Percentiles rank a stretch among this genome's conserved stretches.
Conservation (phyloP, 202 grass and related monocot genomes). For the Setaria italica region DNA sequence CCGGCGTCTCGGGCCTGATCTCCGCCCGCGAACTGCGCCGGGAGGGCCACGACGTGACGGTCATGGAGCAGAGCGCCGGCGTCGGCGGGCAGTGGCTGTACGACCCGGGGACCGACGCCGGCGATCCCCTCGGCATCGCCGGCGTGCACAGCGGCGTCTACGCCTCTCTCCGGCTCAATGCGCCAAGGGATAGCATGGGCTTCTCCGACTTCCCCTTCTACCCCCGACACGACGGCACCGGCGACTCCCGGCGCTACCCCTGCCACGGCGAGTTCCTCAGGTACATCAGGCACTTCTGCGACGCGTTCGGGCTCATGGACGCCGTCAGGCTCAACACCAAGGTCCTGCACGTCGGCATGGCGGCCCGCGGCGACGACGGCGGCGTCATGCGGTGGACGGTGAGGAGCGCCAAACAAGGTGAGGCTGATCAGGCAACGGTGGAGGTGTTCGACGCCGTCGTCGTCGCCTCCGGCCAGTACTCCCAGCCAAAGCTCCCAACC, state of each 20-base stretch:
- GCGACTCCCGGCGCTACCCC: constrained; percentile 28
- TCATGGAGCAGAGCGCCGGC: constrained; percentile 43
- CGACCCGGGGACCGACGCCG: constrained; percentile 15
- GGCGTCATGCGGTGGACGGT: neutral
- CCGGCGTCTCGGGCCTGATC: constrained; percentile 34
- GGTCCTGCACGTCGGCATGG: constrained; percentile 28
- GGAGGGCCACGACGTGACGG: constrained; percentile 52
- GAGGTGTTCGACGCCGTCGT: constrained; percentile 51
- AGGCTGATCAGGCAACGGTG: too few species aligned
- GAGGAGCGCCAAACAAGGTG: neutral
- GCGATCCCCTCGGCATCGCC: constrained; percentile 19
- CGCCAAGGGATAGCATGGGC: neutral
- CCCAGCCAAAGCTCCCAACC: neutral
- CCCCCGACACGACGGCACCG: neutral
- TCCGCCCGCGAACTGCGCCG: constrained; percentile 37
- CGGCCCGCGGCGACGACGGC: neutral
- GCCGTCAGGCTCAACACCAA: constrained; percentile 39
- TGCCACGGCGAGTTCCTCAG: constrained; percentile 27
- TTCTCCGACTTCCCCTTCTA: constrained; percentile 45
- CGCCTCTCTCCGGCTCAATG: constrained; percentile 31
- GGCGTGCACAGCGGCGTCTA: constrained; percentile 46
- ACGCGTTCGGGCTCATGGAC: constrained; percentile 37
- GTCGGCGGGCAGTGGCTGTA: constrained; percentile 59
- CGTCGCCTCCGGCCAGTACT: neutral
- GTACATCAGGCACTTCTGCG: constrained; percentile 49